Conservation (phyloP, 148 eudicot genomes). For the Spergularia bocconei region DNA sequence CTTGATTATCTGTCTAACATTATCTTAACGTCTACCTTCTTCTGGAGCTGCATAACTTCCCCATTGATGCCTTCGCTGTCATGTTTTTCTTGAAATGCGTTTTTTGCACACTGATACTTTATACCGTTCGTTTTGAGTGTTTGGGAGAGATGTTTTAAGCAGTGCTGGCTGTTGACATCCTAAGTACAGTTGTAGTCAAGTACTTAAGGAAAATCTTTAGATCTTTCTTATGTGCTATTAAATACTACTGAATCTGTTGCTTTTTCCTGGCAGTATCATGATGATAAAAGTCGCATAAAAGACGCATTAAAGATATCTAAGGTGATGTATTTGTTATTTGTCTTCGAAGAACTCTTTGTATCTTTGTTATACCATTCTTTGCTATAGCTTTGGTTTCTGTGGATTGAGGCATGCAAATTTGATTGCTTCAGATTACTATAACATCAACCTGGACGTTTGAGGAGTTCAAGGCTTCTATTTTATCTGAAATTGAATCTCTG, state of each 20-base stretch:
- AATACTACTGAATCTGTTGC: conserved; percentile 19
- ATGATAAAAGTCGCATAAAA: conserved; percentile 75
- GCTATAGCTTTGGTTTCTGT: not conserved
- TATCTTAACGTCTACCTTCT: not conserved
- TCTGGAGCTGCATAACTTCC: not conserved
- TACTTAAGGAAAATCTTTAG: not conserved
- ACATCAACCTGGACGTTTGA: conserved; percentile 62
- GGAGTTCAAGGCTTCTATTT: conserved; percentile 62
- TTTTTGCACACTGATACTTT: not conserved
- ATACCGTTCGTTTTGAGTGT: not conserved
- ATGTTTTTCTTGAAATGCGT: not conserved
- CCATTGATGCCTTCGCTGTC: not conserved
- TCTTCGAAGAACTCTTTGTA: not conserved
- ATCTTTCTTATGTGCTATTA: not conserved
- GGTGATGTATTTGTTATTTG: conserved; percentile 35
- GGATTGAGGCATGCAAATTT: conserved; percentile 4
- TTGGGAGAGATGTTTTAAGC: not conserved
- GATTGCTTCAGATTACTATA: conserved; percentile 49
- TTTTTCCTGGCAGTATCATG: conserved; percentile 62
- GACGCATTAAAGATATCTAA: conserved; percentile 67
- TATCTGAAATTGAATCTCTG: conserved; percentile 43
- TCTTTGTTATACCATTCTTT: not conserved
- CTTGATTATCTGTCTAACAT: not conserved
- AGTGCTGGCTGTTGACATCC: not conserved
- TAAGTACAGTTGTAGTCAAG: not conserved